Evolutionary conservation across 2,329 filamentous ascomycete species (phyloP).

Genomic region (Blumeria hordei): DNA sequence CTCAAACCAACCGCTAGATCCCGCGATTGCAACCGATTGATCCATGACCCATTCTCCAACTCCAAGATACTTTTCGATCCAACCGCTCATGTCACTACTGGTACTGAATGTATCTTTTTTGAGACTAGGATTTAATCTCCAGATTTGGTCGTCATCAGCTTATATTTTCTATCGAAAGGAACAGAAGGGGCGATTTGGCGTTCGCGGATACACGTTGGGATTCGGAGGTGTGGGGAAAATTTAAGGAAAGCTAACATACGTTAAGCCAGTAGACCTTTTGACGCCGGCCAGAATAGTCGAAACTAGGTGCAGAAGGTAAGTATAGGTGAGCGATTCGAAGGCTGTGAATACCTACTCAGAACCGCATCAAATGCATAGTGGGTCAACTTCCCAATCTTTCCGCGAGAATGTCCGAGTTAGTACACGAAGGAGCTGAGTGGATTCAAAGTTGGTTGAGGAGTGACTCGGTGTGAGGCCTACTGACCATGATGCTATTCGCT

Average conservation of each 20-base stretch:
- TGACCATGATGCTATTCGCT: no score
- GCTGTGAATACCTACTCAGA: constrained; percentile 35
- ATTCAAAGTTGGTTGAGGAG: constrained; percentile 20
- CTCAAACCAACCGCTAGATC: constrained; percentile 76
- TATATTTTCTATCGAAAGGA: constrained; percentile 13
- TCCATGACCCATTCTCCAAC: constrained; percentile 98
- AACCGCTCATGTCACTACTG: constrained; percentile 60
- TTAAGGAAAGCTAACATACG: constrained; percentile 38
- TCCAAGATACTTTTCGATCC: constrained; percentile 82
- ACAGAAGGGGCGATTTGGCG: neutral
- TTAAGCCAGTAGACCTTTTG: constrained; percentile 90
- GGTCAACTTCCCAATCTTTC: constrained; percentile 73
- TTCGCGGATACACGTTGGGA: neutral
- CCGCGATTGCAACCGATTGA: constrained; percentile 77
- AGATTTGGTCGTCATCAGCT: constrained; percentile 22
- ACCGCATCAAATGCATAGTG: constrained; percentile 96
- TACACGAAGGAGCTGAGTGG: constrained; percentile 34
- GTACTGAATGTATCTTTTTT: constrained; percentile 68
- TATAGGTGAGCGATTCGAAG: constrained; percentile 1
- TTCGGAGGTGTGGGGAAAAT: neutral
- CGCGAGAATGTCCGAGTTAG: constrained; percentile 42
- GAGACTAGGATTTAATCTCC: constrained; percentile 45
- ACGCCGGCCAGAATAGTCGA: constrained; percentile 92
- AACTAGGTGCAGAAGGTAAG: constrained; percentile 28
- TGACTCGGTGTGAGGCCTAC: neutral